Evolutionary conservation across 2,329 filamentous ascomycete genomes (phyloP), one percentile per base, ranked within the genome.

Genomic region (Cladorrhinum sp.): DNA sequence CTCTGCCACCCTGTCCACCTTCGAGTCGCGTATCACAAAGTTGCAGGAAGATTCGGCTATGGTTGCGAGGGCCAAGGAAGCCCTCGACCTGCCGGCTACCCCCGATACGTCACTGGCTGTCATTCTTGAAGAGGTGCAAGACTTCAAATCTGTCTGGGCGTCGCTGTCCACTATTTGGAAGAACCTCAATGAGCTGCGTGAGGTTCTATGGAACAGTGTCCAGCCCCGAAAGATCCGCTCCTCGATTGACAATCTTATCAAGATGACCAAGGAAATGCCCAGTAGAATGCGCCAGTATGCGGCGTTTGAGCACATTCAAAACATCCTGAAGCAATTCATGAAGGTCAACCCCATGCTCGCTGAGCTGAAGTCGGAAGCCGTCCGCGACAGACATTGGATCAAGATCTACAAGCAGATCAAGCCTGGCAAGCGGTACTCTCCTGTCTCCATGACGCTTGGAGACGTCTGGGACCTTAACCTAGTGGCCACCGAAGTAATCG

Each of bases 251-350:
- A 88, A 89, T 52, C 83, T 98, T 57, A 91, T 98, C 74, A 96
- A 96, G 79, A 96, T 96, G 84, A 98, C 93, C 36, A 98, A 96
- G 77, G 93, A 98, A 64, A 98, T 99, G 95, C 95, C 96, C 0
- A 96, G 92, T 75, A 88, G 95, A 62, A 98, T 99, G 93, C 88
- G 96, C 62, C 96, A 99, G 72, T 99, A 99, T 74, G 93, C 96
- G 68, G 96, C 96, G n/a, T 99, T 99, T 72, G 96, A 99, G 75
- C 93, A 99, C 71, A 92, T 99, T 41, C 96, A 99, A 73, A 92
- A 86, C 65, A 90, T 96, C 27, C 84, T 99, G 45, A 90, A 92
- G 50, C 88, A 93, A 64, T 84, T 96, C 53, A 82, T 97, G 65
- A 98, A 96, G 74, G 92, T 96, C 68, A 99, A 98, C 71, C 82